A percentile compares a stretch with the other conserved stretches of the same genome.
Evolutionary conservation across 2,329 filamentous ascomycete genomes (phyloP).

Genomic region (Calonectria hongkongensis): DNA sequence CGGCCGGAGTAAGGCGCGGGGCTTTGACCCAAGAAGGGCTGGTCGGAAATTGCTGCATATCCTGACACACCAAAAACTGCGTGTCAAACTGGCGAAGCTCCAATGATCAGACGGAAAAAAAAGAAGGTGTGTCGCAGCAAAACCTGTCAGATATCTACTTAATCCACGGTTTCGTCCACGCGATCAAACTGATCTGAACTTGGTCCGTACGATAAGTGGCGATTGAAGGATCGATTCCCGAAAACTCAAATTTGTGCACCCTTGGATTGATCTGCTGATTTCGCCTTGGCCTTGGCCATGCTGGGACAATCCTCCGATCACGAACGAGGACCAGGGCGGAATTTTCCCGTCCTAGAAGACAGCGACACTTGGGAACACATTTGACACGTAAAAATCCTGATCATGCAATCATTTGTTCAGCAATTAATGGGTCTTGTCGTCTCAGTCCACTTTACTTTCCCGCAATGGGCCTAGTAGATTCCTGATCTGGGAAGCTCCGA

Average conservation of each 20-base stretch:
- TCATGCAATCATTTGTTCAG: neutral
- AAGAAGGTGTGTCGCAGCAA: neutral
- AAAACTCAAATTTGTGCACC: neutral
- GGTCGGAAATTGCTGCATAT: slow-evolving; percentile 6
- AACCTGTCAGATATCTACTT: neutral
- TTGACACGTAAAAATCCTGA: neutral
- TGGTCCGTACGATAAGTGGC: neutral
- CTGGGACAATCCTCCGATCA: neutral
- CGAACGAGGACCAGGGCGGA: neutral
- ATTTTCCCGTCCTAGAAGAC: neutral
- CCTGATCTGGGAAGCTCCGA: neutral
- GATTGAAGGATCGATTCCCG: slow-evolving; percentile 10
- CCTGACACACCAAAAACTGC: neutral
- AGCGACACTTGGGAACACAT: neutral
- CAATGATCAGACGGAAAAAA: neutral
- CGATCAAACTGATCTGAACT: neutral
- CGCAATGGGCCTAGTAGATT: neutral
- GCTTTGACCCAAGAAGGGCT: slow-evolving; percentile 7
- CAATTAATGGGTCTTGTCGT: neutral
- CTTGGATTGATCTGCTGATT: slow-evolving; percentile 2
- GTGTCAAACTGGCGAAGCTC: neutral
- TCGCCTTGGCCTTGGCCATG: neutral
- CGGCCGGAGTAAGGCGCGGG: neutral
- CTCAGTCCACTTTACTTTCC: neutral
- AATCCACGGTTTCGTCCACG: neutral